Evolutionary conservation across 768 basidiomycete genomes (phyloP), one percentile per base, ranked within the genome.

Genomic region (Mycena kentingensis): DNA sequence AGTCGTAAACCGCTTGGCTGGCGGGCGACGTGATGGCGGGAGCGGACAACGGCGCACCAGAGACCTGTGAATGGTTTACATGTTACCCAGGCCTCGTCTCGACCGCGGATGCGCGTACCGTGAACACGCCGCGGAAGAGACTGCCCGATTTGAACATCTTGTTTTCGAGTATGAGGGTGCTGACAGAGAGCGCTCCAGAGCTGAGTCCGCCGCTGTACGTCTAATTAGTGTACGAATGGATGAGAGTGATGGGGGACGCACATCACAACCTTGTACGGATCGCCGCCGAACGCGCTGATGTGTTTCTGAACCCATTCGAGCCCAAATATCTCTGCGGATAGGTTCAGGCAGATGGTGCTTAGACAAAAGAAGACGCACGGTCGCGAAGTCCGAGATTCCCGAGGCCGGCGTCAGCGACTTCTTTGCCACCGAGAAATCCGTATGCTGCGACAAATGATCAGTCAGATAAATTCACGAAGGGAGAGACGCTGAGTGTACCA

Each of bases 361-460:
- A 5, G 11, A 35, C 21, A 11, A 13, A 6, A 25, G 13, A 4
- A 16, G 7, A 4, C 27, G 10, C 3, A 58, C 60, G 60, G 41
- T 61, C 60, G 48, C 54, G 38, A 2, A 57, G 27, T n/a, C 58
- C 58, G 4, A 60, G 51, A 45, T 62, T 62, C 22, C 47, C 57
- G 11, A 60, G 36, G 3, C 60, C 58, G 2, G 46, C 50, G 13
- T 34, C 50, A 24, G 10, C 25, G 6, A 53, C 54, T 18, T 61
- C 49, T 13, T 48, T 51, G 7, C 52, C 50, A 11, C 27, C 60
- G 25, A 55, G 22, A 42, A 52, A 61, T 13, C 60, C 60, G 12
- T 49, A 59, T 6, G 54, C 60, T 60, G 19, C 2, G 4, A 3
- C 8, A 12, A 22, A 15, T 5, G 35, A 22, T 35, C 15, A 3